A percentile compares a stretch with the other conserved stretches of the same genome.
Evolutionary conservation across 176 grass and related monocot genomes (phyloP).

Genomic region (Rhynchospora breviuscula): DNA sequence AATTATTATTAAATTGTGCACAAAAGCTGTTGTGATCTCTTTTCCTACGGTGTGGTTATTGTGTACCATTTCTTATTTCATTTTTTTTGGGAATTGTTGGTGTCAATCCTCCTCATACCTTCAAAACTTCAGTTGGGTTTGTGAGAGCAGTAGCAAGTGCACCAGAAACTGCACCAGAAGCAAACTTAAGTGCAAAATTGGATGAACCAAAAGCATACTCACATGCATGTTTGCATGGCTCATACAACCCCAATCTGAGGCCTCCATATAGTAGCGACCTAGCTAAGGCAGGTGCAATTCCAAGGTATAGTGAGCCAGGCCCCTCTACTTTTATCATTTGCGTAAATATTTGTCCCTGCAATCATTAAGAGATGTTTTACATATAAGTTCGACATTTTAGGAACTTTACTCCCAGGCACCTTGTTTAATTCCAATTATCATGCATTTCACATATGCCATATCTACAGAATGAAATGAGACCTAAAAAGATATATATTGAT

Average conservation of each 20-base stretch:
- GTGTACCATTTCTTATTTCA: not conserved
- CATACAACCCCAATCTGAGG: conserved; percentile 83
- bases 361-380: conserved; percentile 23
- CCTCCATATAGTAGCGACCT: conserved; percentile 89
- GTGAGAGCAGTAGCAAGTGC: conserved; percentile 70
- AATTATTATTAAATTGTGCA: too few relatives aligned
- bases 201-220: conserved; percentile 70
- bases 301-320: conserved; percentile 67
- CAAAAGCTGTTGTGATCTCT: not conserved
- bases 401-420: not conserved
- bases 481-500: not conserved
- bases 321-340: conserved; percentile 75
- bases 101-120: conserved; percentile 39
- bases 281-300: conserved; percentile 66
- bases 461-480: not conserved
- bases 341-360: conserved; percentile 63
- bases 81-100: not conserved
- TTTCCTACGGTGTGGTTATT: not conserved
- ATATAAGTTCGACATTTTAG: not conserved
- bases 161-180: conserved; percentile 76
- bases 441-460: not conserved
- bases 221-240: conserved; percentile 76
- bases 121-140: conserved; percentile 81
- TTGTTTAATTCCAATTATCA: not conserved
- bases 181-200: conserved; percentile 77